phyloP scores from a whole-genome alignment of 1,284 basidiomycete genomes.

The Pseudomicrostroma phylloplanum region DNA sequence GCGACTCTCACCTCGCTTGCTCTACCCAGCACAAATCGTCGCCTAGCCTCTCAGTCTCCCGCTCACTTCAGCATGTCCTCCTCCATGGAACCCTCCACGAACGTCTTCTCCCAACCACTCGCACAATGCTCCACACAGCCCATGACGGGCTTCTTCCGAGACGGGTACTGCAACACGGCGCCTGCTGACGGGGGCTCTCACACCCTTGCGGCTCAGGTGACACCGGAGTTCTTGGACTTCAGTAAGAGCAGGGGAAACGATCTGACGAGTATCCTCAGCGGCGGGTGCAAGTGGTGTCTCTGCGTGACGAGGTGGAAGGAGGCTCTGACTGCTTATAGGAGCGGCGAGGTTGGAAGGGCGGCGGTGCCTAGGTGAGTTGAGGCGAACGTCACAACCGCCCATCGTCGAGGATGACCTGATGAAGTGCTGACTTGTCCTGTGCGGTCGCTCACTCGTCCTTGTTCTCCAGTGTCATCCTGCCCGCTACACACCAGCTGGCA shows the following conservation, averaged over 20 bases:
- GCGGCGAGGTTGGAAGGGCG: not conserved
- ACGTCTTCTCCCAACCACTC: constrained; percentile 12
- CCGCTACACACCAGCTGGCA: constrained; percentile 2
- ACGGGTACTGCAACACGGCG: constrained; percentile 5
- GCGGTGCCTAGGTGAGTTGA: constrained; percentile 1
- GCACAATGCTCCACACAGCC: constrained; percentile 11
- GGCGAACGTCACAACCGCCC: not conserved
- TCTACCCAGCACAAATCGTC: too few species aligned
- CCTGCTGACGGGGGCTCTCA: constrained; percentile 10
- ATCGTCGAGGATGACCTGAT: not conserved
- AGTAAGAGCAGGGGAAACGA: constrained; percentile 13
- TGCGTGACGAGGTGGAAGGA: constrained; percentile 41
- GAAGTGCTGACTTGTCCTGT: not conserved
- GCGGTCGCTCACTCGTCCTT: not conserved
- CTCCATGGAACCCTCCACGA: constrained; percentile 9
- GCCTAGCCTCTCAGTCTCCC: too few species aligned
- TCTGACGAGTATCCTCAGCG: constrained; percentile 9
- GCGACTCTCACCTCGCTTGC: too few species aligned
- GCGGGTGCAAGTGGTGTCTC: constrained; percentile 16
- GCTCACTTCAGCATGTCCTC: too few species aligned
- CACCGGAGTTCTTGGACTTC: constrained; percentile 10
- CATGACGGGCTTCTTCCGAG: constrained; percentile 14
- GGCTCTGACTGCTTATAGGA: constrained; percentile 2
- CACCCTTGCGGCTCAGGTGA: constrained; percentile 12
- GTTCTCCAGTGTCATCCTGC: constrained; percentile 4